Evolutionary conservation across 768 basidiomycete genomes (phyloP).

Genomic region (Serendipita indica): DNA sequence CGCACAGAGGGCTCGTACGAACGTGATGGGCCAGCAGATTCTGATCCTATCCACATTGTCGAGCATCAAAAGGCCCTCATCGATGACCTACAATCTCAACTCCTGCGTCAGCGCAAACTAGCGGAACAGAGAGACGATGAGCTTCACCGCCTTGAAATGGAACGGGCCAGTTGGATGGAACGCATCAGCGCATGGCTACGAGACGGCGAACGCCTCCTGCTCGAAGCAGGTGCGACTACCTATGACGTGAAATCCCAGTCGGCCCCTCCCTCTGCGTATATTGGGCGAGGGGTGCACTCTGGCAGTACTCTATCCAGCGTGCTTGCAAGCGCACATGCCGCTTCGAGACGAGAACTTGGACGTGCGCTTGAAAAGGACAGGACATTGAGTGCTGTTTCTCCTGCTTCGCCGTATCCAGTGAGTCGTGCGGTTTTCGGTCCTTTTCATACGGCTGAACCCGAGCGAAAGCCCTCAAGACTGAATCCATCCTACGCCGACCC

Average conservation of each 20-base stretch:
- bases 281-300: background rate
- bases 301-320: background rate
- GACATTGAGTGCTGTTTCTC: background rate
- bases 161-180: background rate
- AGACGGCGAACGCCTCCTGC: background rate
- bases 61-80: background rate
- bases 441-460: background rate
- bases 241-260: background rate
- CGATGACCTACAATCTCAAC: background rate
- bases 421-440: background rate
- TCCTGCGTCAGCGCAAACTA: background rate
- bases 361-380: background rate
- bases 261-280: background rate
- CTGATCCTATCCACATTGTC: background rate
- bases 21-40: background rate
- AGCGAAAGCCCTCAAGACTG: background rate
- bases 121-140: background rate
- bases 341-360: background rate
- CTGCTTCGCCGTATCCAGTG: background rate
- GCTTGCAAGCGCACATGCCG: background rate
- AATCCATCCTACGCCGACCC: background rate
- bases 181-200: background rate
- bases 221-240: background rate
- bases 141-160: background rate
- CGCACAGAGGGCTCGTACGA: background rate